Evolutionary conservation across 1,284 basidiomycete genomes (phyloP).

Genomic region (Vanrija sp.): DNA sequence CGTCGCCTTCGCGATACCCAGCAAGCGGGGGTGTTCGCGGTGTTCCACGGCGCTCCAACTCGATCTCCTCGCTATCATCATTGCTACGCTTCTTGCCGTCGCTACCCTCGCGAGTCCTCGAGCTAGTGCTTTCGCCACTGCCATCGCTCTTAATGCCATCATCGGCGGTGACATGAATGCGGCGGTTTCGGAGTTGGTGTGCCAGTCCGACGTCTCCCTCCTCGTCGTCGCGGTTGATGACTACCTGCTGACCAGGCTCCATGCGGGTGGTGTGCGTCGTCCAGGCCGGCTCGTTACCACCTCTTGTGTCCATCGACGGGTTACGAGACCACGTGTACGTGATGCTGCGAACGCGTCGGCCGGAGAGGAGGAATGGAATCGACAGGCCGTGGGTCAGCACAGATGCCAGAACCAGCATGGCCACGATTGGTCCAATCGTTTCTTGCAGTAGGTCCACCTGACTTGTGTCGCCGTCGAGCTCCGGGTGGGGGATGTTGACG

Average conservation of each 20-base stretch:
- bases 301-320: slow-evolving; percentile 54
- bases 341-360: slow-evolving; percentile 80
- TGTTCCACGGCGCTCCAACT: slow-evolving; percentile 28
- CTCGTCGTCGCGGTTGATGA: slow-evolving; percentile 71
- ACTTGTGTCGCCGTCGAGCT: slow-evolving; percentile 51
- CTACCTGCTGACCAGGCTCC: slow-evolving; percentile 62
- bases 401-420: slow-evolving; percentile 85
- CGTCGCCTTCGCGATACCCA: slow-evolving; percentile 67
- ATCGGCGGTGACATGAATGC: slow-evolving; percentile 16
- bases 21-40: slow-evolving; percentile 41
- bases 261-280: slow-evolving; percentile 69
- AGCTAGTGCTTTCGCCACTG: slow-evolving; percentile 17
- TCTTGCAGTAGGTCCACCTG: slow-evolving; percentile 66
- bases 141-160: slow-evolving; percentile 6
- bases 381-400: slow-evolving; percentile 87
- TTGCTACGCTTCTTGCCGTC: slow-evolving; percentile 31
- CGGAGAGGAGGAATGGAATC: slow-evolving; percentile 87
- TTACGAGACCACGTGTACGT: slow-evolving; percentile 79
- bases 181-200: slow-evolving; percentile 5
- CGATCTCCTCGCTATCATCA: slow-evolving; percentile 8
- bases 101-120: slow-evolving; percentile 40
- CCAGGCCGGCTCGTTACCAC: slow-evolving; percentile 62
- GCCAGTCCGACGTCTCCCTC: slow-evolving; percentile 39
- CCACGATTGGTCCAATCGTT: slow-evolving; percentile 81
- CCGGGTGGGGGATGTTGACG: slow-evolving; percentile 60